A percentile compares a stretch with the other conserved stretches of the same genome.
These are phyloP conservation scores for Voacanga thouarsii DNA, from an alignment of 257 asterid genomes.

Conservation along the genomic window DNA sequence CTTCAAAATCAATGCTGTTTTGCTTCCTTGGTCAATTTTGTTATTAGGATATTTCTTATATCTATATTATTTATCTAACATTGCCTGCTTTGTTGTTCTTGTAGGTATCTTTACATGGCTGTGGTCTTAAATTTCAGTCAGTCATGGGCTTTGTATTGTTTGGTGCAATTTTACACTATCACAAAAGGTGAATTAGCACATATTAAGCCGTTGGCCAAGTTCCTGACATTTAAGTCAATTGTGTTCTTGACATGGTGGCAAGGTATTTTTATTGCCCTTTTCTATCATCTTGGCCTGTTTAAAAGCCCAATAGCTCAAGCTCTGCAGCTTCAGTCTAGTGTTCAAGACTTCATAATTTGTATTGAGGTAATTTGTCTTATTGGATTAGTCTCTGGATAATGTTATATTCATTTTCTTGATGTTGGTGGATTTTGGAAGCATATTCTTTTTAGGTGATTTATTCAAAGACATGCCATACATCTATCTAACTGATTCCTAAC, in stretches of 20 bases:
- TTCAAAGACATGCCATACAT: not conserved
- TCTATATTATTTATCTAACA: not conserved
- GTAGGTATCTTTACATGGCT: slow-evolving; percentile 92
- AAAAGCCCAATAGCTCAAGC: slow-evolving; percentile 87
- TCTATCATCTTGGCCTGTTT: slow-evolving; percentile 69
- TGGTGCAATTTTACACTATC: slow-evolving; percentile 85
- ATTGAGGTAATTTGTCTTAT: slow-evolving; percentile 75
- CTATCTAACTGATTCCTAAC: not conserved
- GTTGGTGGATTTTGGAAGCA: not conserved
- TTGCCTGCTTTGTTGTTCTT: slow-evolving; percentile 8
- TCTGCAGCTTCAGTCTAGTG: slow-evolving; percentile 75
- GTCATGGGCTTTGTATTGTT: slow-evolving; percentile 96
- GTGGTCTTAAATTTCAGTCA: slow-evolving; percentile 96
- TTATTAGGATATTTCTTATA: not conserved
- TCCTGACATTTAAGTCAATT: slow-evolving; percentile 91
- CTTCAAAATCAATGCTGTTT: not conserved
- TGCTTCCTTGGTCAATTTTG: not conserved
- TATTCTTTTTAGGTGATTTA: not conserved
- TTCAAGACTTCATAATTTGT: slow-evolving; percentile 94
- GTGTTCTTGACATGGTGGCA: slow-evolving; percentile 99
- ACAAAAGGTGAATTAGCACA: slow-evolving; percentile 89
- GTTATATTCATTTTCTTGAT: not conserved
- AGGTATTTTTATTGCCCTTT: slow-evolving; percentile 90
- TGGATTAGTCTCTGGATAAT: slow-evolving; percentile 16
- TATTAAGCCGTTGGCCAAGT: slow-evolving; percentile 88